Conservation (phyloP, 768 basidiomycete genomes). For the Megacollybia marginata region DNA sequence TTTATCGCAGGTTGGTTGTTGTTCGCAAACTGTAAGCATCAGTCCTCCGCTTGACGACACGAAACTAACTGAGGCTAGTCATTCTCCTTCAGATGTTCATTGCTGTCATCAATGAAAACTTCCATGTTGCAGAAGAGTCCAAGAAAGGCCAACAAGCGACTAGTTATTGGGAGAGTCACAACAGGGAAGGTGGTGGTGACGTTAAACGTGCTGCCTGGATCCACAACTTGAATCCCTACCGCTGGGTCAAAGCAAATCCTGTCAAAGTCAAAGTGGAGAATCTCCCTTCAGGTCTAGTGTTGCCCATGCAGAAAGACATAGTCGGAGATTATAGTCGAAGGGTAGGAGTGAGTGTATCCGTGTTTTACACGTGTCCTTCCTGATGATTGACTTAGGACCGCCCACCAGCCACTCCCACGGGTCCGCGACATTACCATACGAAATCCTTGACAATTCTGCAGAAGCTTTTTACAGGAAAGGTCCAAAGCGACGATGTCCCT, state of each 20-base stretch:
- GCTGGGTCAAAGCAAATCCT: conserved; percentile 70
- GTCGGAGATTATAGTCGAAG: conserved; percentile 46
- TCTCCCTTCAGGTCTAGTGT: conserved; percentile 62
- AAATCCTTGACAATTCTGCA: conserved; percentile 58
- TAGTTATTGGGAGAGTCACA: conserved; percentile 55
- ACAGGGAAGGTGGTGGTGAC: conserved; percentile 34
- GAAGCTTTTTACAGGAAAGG: conserved; percentile 56
- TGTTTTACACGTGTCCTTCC: neutral
- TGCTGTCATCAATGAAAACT: conserved; percentile 96
- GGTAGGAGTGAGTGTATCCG: neutral
- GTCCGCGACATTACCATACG: conserved; percentile 43
- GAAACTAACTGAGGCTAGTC: conserved; percentile 38
- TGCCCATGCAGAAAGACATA: conserved; percentile 74
- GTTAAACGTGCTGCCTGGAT: conserved; percentile 49
- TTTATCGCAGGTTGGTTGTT: conserved; percentile 83
- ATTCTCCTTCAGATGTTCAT: conserved; percentile 94
- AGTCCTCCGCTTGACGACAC: neutral
- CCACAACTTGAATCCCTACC: conserved; percentile 76
- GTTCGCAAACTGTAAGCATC: conserved; percentile 79
- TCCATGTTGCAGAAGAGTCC: conserved; percentile 83
- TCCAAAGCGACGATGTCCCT: conserved; percentile 46
- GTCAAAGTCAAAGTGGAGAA: conserved; percentile 65
- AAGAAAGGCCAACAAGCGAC: conserved; percentile 79
- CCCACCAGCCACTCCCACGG: conserved; percentile 19
- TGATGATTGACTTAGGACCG: neutral